Conservation (phyloP, 352 stramenopile species). For the Pythium aphanidermatum region DNA sequence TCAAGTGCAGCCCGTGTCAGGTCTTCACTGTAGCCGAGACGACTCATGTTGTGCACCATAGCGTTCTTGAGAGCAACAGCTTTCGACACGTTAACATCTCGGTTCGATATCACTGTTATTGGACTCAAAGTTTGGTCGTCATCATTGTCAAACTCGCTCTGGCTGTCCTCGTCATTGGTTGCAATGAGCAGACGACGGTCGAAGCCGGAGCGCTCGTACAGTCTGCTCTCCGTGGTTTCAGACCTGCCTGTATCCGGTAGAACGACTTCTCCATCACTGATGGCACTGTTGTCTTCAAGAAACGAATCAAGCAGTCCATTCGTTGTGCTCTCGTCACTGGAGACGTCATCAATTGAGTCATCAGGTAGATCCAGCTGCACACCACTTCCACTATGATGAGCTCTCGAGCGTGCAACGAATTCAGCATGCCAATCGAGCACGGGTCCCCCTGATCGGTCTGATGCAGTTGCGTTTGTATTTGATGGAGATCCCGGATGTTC, state of each 20-base stretch:
- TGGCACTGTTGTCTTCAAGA: conserved; percentile 2
- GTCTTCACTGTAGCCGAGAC: conserved; percentile 41
- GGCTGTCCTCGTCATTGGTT: background rate
- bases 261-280: conserved; percentile 13
- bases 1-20: conserved; percentile 44
- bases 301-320: conserved; percentile 5
- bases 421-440: conserved; percentile 12
- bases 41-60: conserved; percentile 43
- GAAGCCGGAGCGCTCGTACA: conserved; percentile 4
- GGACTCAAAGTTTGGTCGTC: background rate
- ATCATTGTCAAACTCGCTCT: conserved; percentile 1
- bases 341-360: conserved; percentile 10
- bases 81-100: conserved; percentile 58
- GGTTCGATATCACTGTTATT: conserved; percentile 28
- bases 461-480: too few species aligned
- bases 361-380: conserved; percentile 17
- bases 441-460: too few species aligned
- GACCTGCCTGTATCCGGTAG: background rate
- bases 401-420: conserved; percentile 9
- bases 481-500: too few species aligned
- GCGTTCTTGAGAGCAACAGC: conserved; percentile 45
- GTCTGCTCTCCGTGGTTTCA: background rate
- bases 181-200: too few species aligned
- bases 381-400: background rate
- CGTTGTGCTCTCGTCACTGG: conserved; percentile 14